These are phyloP conservation scores for Geotrichum histeridarum DNA, from an alignment of 1,139 yeast genomes.

Conservation along the genomic window DNA sequence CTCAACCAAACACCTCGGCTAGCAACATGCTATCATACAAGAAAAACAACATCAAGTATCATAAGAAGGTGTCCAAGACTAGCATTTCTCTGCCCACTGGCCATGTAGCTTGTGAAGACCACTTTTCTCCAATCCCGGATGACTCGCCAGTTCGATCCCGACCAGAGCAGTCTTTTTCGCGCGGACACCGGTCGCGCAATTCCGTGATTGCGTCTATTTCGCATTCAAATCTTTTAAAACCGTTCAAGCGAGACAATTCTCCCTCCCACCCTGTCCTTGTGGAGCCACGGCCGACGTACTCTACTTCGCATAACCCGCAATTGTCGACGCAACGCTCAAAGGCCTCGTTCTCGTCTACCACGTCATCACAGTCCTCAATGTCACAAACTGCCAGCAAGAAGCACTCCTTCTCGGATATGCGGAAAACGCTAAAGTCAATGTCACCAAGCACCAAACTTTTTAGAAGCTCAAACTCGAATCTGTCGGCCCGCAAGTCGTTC, in stretches of 20 bases:
- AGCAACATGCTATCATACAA: slow-evolving; percentile 23
- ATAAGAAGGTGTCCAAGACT: slow-evolving; percentile 25
- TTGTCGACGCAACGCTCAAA: slow-evolving; percentile 4
- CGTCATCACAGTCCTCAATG: not conserved
- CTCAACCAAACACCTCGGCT: not conserved
- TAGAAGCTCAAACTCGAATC: not conserved
- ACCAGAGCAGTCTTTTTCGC: not conserved
- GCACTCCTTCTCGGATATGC: slow-evolving; percentile 2
- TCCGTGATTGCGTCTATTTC: slow-evolving; percentile 17
- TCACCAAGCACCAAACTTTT: slow-evolving; percentile 6
- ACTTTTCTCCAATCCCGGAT: slow-evolving; percentile 17
- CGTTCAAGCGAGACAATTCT: slow-evolving; percentile 9
- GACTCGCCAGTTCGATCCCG: not conserved
- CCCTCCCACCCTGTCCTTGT: not conserved
- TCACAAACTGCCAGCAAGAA: not conserved
- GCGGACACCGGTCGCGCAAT: slow-evolving; percentile 12
- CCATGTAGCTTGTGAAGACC: slow-evolving; percentile 24
- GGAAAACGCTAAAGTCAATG: slow-evolving; percentile 1
- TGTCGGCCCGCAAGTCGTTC: slow-evolving; percentile 10
- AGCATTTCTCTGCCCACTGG: slow-evolving; percentile 28
- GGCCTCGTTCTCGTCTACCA: not conserved
- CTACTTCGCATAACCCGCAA: not conserved
- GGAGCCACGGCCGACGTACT: slow-evolving; percentile 3
- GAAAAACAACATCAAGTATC: slow-evolving; percentile 22
- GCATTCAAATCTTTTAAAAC: slow-evolving; percentile 9